Evolutionary conservation across 306 rosid species (phyloP).

Genomic region (Cicer pinnatifidum): DNA sequence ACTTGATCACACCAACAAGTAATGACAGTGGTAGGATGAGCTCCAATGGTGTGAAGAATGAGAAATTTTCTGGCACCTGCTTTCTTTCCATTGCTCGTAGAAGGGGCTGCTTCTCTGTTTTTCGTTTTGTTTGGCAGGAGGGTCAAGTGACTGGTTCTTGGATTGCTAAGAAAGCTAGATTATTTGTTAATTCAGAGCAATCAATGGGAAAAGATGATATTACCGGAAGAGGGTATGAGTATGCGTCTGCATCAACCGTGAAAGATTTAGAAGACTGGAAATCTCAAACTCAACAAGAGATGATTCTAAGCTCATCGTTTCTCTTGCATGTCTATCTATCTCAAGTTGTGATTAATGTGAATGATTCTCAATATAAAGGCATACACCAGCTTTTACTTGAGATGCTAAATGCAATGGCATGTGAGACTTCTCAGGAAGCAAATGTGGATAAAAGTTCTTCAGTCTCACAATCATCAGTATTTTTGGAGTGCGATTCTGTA

Average conservation of each 20-base stretch:
- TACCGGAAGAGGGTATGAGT: slow-evolving; percentile 69
- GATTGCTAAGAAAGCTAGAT: slow-evolving; percentile 85
- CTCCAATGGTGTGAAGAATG: slow-evolving; percentile 49
- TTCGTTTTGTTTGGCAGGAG: slow-evolving; percentile 77
- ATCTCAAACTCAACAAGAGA: slow-evolving; percentile 77
- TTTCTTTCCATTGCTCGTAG: slow-evolving; percentile 62
- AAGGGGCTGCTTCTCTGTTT: slow-evolving; percentile 56
- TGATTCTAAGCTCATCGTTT: slow-evolving; percentile 78
- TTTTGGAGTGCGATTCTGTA: slow-evolving; percentile 64
- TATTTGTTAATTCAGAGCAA: slow-evolving; percentile 67
- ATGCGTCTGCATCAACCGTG: slow-evolving; percentile 73
- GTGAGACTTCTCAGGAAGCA: slow-evolving; percentile 50
- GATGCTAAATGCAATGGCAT: slow-evolving; percentile 59
- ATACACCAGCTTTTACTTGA: slow-evolving; percentile 60
- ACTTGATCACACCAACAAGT: slow-evolving; percentile 58
- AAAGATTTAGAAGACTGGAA: slow-evolving; percentile 71
- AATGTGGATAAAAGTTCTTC: slow-evolving; percentile 49
- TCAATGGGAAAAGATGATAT: slow-evolving; percentile 62
- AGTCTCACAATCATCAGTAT: slow-evolving; percentile 69
- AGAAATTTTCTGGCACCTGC: slow-evolving; percentile 57
- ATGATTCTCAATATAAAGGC: slow-evolving; percentile 60
- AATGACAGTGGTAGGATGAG: slow-evolving; percentile 43
- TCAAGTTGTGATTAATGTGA: slow-evolving; percentile 54
- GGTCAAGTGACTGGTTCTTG: slow-evolving; percentile 90
- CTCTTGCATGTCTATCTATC: slow-evolving; percentile 60